Conservation (phyloP, 2,329 filamentous ascomycete species). For the Rhynchosporium agropyri region DNA sequence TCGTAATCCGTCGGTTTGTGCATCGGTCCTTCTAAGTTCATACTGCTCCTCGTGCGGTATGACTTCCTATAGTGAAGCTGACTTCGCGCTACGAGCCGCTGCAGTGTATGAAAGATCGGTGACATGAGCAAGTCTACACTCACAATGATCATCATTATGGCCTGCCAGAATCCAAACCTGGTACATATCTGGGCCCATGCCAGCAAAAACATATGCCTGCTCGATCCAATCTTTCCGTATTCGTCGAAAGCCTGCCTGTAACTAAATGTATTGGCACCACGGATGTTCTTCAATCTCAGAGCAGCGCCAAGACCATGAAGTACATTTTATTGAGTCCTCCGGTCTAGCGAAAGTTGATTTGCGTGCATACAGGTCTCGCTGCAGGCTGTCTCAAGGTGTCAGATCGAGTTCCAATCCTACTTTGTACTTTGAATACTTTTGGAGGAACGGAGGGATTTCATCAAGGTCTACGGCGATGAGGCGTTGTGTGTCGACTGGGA, state of each 20-base stretch:
- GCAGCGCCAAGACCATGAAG: conserved; percentile 29
- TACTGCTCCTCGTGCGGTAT: neutral
- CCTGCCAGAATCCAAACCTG: conserved; percentile 2
- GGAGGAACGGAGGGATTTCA: conserved; percentile 5
- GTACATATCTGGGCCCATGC: neutral
- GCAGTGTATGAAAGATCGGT: neutral
- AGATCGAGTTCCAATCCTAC: neutral
- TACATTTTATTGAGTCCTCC: conserved; percentile 22
- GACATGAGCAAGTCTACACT: neutral
- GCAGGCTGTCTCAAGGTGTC: conserved; percentile 7
- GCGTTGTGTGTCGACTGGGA: conserved; percentile 11
- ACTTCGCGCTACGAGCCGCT: neutral
- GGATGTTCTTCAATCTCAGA: conserved; percentile 26
- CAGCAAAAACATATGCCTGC: conserved; percentile 9
- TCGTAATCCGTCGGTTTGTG: neutral
- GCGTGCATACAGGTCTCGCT: conserved; percentile 11
- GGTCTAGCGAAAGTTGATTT: neutral
- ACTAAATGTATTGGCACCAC: conserved; percentile 27
- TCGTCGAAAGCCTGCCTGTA: conserved; percentile 30
- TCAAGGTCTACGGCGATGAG: neutral
- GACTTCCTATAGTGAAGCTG: neutral
- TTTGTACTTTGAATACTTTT: neutral
- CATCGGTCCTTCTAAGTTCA: neutral
- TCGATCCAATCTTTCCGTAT: conserved; percentile 29
- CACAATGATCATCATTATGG: conserved; percentile 1